Conservation (phyloP, 202 grass and related monocot genomes). For the Schoenoplectus triqueter region DNA sequence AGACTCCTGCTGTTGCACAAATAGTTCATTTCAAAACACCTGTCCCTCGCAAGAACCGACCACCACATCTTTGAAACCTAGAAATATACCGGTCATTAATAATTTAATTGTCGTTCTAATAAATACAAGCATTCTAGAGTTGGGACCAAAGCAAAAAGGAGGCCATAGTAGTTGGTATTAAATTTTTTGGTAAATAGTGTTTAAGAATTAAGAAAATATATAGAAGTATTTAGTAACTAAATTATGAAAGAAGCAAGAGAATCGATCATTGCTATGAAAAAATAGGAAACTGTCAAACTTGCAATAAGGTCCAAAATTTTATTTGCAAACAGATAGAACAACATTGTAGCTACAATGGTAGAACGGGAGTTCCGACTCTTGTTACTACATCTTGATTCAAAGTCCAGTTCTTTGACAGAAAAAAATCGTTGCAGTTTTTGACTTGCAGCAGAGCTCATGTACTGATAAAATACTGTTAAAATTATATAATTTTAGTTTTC, state of each 20-base stretch:
- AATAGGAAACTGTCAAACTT: not conserved
- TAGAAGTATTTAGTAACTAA: too few species aligned
- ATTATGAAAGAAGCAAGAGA: not conserved
- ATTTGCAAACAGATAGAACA: not conserved
- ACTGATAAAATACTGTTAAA: slow-evolving; percentile 2
- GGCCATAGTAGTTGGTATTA: not conserved
- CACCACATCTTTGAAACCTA: slow-evolving; percentile 71
- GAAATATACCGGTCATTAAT: not conserved
- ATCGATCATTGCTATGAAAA: not conserved
- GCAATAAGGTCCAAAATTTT: not conserved
- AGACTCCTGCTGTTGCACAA: slow-evolving; percentile 62
- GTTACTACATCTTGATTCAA: not conserved
- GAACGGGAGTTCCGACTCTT: not conserved
- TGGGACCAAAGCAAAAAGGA: not conserved
- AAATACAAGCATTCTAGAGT: not conserved
- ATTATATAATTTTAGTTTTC: slow-evolving; percentile 24
- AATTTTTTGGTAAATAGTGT: not conserved
- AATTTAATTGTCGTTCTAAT: not conserved
- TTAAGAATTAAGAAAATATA: not conserved
- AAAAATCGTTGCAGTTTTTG: too few species aligned
- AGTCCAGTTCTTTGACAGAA: not conserved
- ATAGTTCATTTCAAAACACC: slow-evolving; percentile 76
- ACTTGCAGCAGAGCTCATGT: not conserved
- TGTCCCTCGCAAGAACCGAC: slow-evolving; percentile 74
- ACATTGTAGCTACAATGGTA: too few species aligned